Base-by-base conservation (phyloP, 495 filamentous ascomycete genomes). In the Parathielavia hyrcaniae region DNA sequence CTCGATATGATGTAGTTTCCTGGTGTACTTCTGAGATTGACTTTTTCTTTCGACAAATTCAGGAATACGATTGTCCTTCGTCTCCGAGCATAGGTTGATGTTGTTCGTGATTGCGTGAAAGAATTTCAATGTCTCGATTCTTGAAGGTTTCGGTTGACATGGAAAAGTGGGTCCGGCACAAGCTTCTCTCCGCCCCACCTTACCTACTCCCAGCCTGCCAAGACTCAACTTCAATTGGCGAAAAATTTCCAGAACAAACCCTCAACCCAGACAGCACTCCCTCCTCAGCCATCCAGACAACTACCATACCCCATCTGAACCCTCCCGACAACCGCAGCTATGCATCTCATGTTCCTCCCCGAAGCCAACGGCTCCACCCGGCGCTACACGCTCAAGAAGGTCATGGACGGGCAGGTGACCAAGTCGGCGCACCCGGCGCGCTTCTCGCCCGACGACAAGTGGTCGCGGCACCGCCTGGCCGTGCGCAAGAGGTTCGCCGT, bases 371-470 rank as follows among this genome's bases (percentile, higher is more conserved):
- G 90, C 77, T 75, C 86, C 90, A 57, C 49, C 53, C 64, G 68
- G 32, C 58, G 85, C 65, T 98, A 96, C 82, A 96, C 92, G 10
- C 83, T 92, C 53, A 87, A 91, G 72, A 95, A 93, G 74, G 80
- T 90, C 62, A 74, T 83, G 22, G 71, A 81, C 56, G 86, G 86
- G 63, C 81, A 89, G 64, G 87, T 96, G 68, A 95, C 95, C 66
- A 95, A 92, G 78, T 91, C 86, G 46, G 93, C 93, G 40, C 93
- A 98, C 81, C 93, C 95, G 20, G 95, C 95, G 46, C 80, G 95
- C 59, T 98, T 97, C 79, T 93, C 89, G 38, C 93, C 93, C 58
- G 93, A 98, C 77, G 93, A 98, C 79, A 95, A 93, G 77, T 96
- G 92, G 77, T 96, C 91, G 62, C 84, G 90, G 61, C 90, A 98